These are phyloP conservation scores for Yamadazyma sp. DNA, from an alignment of 805 yeast genomes.

Conservation along the genomic window DNA sequence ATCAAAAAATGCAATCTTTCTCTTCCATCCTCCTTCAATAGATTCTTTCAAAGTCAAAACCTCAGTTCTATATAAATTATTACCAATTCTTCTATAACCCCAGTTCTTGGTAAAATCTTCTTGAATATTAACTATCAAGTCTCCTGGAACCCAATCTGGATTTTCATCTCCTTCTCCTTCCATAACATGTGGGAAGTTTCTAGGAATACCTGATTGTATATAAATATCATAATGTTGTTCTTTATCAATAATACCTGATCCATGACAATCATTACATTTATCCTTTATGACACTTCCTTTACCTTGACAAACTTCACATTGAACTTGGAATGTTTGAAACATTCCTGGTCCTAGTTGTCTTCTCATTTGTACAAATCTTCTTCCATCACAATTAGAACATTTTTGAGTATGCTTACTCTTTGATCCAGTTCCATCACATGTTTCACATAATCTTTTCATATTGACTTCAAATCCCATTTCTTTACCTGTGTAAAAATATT, in stretches of 20 bases:
- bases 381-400: constrained; percentile 73
- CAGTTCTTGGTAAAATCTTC: constrained; percentile 59
- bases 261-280: constrained; percentile 68
- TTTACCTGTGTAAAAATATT: constrained; percentile 70
- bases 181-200: constrained; percentile 55
- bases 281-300: constrained; percentile 64
- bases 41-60: constrained; percentile 72
- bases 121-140: constrained; percentile 56
- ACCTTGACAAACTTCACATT: constrained; percentile 81
- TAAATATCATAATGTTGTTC: constrained; percentile 57
- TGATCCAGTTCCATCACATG: constrained; percentile 84
- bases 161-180: constrained; percentile 79
- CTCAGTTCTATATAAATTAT: constrained; percentile 77
- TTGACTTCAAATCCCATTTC: constrained; percentile 57
- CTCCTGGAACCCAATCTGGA: constrained; percentile 84
- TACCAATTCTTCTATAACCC: constrained; percentile 84
- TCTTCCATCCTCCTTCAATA: constrained; percentile 72
- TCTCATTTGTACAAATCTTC: constrained; percentile 62
- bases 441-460: constrained; percentile 71
- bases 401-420: constrained; percentile 66
- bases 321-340: constrained; percentile 78
- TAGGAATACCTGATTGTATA: constrained; percentile 66
- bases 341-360: constrained; percentile 86
- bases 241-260: constrained; percentile 59
- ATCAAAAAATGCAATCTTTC: constrained; percentile 67